Evolutionary conservation across 176 grass and related monocot genomes (phyloP).

Genomic region (Paspalum vaginatum): DNA sequence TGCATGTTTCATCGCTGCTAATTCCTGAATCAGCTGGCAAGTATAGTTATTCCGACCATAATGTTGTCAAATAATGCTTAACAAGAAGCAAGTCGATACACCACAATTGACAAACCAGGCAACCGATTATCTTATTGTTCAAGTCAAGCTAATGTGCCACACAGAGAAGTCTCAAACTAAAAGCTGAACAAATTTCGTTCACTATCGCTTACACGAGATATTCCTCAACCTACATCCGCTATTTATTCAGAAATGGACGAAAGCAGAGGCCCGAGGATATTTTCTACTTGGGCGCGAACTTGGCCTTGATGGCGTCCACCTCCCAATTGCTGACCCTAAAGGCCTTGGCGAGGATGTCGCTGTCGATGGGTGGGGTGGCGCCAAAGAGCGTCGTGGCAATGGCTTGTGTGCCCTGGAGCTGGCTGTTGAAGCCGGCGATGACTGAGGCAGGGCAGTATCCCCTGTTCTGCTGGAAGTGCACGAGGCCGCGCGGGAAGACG

Average conservation of each 20-base stretch:
- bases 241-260: conserved; percentile 10
- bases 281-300: conserved; percentile 47
- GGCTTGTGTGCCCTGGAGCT: conserved; percentile 68
- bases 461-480: conserved; percentile 85
- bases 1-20: neutral
- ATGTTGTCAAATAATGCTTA: neutral
- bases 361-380: conserved; percentile 43
- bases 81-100: neutral
- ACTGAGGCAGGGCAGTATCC: conserved; percentile 42
- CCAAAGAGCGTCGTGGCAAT: conserved; percentile 70
- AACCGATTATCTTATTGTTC: neutral
- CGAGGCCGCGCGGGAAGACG: conserved; percentile 70
- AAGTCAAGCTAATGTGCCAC: neutral
- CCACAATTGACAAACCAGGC: neutral
- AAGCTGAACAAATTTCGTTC: conserved; percentile 1
- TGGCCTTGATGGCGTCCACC: conserved; percentile 56
- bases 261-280: neutral
- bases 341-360: conserved; percentile 70
- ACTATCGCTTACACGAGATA: neutral
- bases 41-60: neutral
- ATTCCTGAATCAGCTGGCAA: neutral
- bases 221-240: neutral
- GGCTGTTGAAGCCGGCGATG: conserved; percentile 79
- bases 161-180: neutral
- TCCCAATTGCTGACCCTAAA: conserved; percentile 45